Evolutionary conservation across 768 basidiomycete genomes (phyloP), one percentile per base, ranked within the genome.

Genomic region (Mycena floridula): DNA sequence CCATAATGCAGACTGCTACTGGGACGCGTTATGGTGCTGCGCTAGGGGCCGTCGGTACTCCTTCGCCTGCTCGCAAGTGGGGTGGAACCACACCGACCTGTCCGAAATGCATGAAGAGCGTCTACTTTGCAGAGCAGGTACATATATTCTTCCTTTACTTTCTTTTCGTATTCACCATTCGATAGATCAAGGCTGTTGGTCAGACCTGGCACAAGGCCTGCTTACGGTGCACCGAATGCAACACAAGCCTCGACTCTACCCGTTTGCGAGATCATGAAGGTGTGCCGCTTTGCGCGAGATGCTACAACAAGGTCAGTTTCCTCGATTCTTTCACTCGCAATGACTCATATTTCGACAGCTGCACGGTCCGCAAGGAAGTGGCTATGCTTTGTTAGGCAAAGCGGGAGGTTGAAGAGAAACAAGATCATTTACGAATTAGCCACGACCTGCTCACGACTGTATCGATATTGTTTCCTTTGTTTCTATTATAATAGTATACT

Each of bases 121-220:
- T 92, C 8, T 92, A 86, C 64, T 90, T 91, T 56, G 88, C 89
- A 12, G 88, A 91, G 59, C 86, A 88, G 74, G 86, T 81, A 37
- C 11, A 56, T 24, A 3, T 38, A 30, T 16, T 7, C 15, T 18
- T 20, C 13, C 28, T 45, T 35, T 2, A 21, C 15, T 12, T 27
- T 35, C 9, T 30, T 27, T 21, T 35, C 40, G 41, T 25, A 13
- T 37, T 44, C 15, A 45, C 26, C n/a, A n/a, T 40, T 25, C 12
- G n/a, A 37, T 50, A 88, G 87, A 79, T 86, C 46, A 88, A 86
- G 60, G 88, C 88, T 1, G 73, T 86, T 12, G 85, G 85, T 7
- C 85, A 87, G 68, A 85, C 82, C 13, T 91, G 71, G 62, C 89
- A 91, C 51, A 88, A 86, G 55, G 67, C 63, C 13, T 91, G 89